phyloP scores from a whole-genome alignment of 2,329 filamentous ascomycete genomes.

The Mycocentrospora acerina region DNA sequence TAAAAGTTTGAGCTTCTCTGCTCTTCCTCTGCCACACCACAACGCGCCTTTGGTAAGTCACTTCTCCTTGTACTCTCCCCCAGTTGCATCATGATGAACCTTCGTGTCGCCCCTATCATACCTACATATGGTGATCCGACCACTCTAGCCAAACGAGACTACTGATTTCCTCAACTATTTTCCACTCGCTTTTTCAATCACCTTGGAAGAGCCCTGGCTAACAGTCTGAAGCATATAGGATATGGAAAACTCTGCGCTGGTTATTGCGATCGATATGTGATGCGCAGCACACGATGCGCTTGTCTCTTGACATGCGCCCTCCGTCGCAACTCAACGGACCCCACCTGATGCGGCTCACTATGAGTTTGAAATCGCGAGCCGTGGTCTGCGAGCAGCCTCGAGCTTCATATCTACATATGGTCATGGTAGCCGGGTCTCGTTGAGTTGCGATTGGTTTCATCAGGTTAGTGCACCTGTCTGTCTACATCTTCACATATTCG shows the following conservation, averaged over 20 bases:
- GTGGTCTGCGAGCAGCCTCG: background rate
- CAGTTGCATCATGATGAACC: slow-evolving; percentile 35
- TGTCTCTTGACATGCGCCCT: slow-evolving; percentile 2
- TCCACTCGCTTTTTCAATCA: slow-evolving; percentile 5
- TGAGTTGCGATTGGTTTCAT: slow-evolving; percentile 13
- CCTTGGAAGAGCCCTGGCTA: slow-evolving; percentile 15
- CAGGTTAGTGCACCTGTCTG: slow-evolving; percentile 18
- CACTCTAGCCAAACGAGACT: slow-evolving; percentile 45
- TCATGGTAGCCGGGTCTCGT: slow-evolving; percentile 9
- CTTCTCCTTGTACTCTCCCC: slow-evolving; percentile 4
- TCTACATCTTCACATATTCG: slow-evolving; percentile 8
- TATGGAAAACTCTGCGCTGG: background rate
- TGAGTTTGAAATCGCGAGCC: too few species aligned
- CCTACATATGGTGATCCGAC: slow-evolving; percentile 42
- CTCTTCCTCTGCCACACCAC: slow-evolving; percentile 22
- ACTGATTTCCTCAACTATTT: slow-evolving; percentile 28
- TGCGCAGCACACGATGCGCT: background rate
- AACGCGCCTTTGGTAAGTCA: slow-evolving; percentile 34
- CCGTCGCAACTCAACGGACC: background rate
- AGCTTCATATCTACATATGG: too few species aligned
- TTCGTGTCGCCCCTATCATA: slow-evolving; percentile 46
- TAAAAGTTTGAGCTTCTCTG: slow-evolving; percentile 17
- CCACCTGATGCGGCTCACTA: too few species aligned
- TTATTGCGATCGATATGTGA: slow-evolving; percentile 1
- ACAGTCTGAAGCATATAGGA: slow-evolving; percentile 14